Evolutionary conservation across 352 stramenopile genomes (phyloP).

Genomic region (Pythium apleroticum): DNA sequence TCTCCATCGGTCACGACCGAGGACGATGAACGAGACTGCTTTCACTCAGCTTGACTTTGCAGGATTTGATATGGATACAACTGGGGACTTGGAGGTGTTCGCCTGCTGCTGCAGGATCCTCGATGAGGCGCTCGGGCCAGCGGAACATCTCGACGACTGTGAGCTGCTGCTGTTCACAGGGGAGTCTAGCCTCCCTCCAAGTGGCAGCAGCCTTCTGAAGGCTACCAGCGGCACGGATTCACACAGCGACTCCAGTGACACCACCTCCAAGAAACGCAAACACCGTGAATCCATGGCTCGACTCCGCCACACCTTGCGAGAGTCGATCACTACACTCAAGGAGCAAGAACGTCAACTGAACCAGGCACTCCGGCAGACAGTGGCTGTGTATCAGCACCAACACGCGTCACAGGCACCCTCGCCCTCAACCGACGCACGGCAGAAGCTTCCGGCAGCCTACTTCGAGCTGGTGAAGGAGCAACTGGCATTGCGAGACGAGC

Average conservation of each 20-base stretch:
- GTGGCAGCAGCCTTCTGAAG: too few species aligned
- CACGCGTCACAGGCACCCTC: neutral
- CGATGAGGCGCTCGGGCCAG: too few species aligned
- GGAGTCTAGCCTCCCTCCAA: too few species aligned
- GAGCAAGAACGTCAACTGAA: conserved; percentile 8
- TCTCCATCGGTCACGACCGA: too few species aligned
- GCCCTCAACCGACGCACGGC: neutral
- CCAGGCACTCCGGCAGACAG: neutral
- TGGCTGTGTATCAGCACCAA: neutral
- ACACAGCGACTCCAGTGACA: neutral
- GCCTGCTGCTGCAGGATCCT: too few species aligned
- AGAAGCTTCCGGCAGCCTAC: conserved; percentile 1
- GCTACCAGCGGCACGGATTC: neutral
- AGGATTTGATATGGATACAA: too few species aligned
- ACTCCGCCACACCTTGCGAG: neutral
- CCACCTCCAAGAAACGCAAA: neutral
- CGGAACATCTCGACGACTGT: neutral
- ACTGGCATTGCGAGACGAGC: conserved; percentile 1
- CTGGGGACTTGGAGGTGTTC: too few species aligned
- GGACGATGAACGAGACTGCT: too few species aligned
- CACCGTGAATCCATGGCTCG: conserved; percentile 22
- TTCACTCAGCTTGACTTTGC: too few species aligned
- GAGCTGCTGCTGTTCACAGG: neutral
- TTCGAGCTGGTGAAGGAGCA: conserved; percentile 9
- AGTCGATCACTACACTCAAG: neutral